Percentiles rank a stretch among this genome's conserved stretches.
phyloP scores from a whole-genome alignment of 257 asterid species.

The Marsdenia floribunda region DNA sequence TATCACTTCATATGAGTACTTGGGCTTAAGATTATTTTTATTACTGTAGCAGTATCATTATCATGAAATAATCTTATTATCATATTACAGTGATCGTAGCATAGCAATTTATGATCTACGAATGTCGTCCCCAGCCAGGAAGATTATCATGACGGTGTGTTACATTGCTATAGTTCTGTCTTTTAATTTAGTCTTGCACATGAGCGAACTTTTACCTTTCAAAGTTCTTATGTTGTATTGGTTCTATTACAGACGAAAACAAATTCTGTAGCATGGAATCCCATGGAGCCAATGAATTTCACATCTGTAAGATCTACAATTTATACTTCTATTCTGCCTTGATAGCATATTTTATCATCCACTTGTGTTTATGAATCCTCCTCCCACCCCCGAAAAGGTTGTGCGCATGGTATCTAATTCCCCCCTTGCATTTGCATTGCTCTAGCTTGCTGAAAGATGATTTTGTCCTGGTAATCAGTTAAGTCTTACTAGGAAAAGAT shows the following conservation, averaged over 20 bases:
- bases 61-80: background rate
- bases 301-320: constrained; percentile 67
- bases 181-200: background rate
- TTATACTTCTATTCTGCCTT: constrained; percentile 7
- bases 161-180: background rate
- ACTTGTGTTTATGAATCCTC: background rate
- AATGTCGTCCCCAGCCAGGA: constrained; percentile 68
- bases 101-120: constrained; percentile 80
- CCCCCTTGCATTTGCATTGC: background rate
- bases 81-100: constrained; percentile 76
- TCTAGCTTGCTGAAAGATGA: background rate
- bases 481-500: background rate
- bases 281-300: constrained; percentile 98
- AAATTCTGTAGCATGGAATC: constrained; percentile 91
- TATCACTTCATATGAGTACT: background rate
- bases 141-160: constrained; percentile 73
- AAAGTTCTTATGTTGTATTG: background rate
- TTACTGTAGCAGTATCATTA: background rate
- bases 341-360: background rate
- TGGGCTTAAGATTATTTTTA: background rate
- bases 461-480: background rate
- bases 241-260: constrained; percentile 60
- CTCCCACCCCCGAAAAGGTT: background rate
- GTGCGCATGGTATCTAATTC: background rate
- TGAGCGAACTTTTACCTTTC: background rate